These are phyloP conservation scores for Orbilia quercus DNA, from an alignment of 2,329 filamentous ascomycete genomes.

Conservation along the genomic window DNA sequence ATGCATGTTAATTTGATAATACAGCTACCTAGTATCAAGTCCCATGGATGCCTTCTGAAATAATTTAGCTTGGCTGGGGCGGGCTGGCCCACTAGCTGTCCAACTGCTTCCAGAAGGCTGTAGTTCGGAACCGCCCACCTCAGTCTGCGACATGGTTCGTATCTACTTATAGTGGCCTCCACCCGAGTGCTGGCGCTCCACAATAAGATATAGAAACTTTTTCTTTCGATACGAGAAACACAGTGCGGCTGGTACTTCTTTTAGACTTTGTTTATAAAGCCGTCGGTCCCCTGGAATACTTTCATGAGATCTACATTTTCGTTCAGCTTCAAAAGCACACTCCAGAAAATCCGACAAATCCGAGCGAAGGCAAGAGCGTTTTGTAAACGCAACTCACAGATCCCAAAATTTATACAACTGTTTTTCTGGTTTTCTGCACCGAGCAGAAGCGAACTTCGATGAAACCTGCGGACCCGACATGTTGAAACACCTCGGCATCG, in stretches of 20 bases:
- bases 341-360: too few species aligned
- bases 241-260: constrained; percentile 19
- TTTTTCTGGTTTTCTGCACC: too few species aligned
- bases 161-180: constrained; percentile 45
- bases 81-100: constrained; percentile 9
- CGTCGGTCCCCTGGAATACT: constrained; percentile 22
- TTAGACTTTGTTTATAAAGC: constrained; percentile 26
- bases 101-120: constrained; percentile 52
- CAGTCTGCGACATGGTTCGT: constrained; percentile 28
- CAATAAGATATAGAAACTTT: constrained; percentile 46
- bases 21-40: constrained; percentile 45
- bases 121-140: constrained; percentile 31
- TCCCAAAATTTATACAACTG: neutral
- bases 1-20: constrained; percentile 36
- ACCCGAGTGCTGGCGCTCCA: constrained; percentile 1
- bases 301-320: constrained; percentile 7
- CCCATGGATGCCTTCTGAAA: constrained; percentile 47
- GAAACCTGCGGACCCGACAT: constrained; percentile 4
- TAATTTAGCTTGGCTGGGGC: constrained; percentile 31
- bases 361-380: too few species aligned
- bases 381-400: constrained; percentile 12
- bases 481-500: neutral
- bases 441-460: neutral
- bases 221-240: constrained; percentile 35
- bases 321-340: neutral